These are phyloP conservation scores for Tephrocybe rancida DNA, from an alignment of 768 basidiomycete species.

Conservation along the genomic window DNA sequence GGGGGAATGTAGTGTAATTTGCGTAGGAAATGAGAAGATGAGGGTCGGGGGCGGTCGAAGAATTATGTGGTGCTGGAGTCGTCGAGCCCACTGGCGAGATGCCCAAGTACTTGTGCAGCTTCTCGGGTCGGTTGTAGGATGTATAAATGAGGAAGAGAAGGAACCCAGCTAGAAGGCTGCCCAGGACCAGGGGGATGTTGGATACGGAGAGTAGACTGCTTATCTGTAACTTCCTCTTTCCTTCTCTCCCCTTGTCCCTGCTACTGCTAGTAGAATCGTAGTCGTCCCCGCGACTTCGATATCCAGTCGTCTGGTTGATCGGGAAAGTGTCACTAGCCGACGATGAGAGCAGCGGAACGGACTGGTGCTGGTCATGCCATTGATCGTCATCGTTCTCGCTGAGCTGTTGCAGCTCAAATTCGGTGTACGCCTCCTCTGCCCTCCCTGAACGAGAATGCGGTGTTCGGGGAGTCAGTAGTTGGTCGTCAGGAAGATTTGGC, in stretches of 20 bases:
- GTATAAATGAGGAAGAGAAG: constrained; percentile 51
- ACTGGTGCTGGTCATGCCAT: constrained; percentile 40
- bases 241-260: constrained; percentile 14
- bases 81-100: constrained; percentile 22
- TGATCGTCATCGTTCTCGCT: constrained; percentile 36
- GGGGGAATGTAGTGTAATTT: constrained; percentile 61
- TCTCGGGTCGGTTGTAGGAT: constrained; percentile 52
- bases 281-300: constrained; percentile 44
- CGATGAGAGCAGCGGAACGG: constrained; percentile 50
- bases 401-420: constrained; percentile 46
- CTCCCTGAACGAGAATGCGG: constrained; percentile 63
- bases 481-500: constrained; percentile 33
- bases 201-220: constrained; percentile 22
- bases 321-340: constrained; percentile 44
- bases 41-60: constrained; percentile 7
- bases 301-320: constrained; percentile 25
- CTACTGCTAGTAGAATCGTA: constrained; percentile 17
- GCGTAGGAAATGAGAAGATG: constrained; percentile 46
- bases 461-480: constrained; percentile 56
- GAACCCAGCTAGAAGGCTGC: constrained; percentile 43
- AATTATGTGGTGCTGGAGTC: constrained; percentile 16
- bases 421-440: constrained; percentile 55
- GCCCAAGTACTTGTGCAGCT: constrained; percentile 47
- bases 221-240: constrained; percentile 19
- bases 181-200: constrained; percentile 46